Conservation (phyloP, 495 filamentous ascomycete genomes). For the Aspergillus haitiensis region DNA sequence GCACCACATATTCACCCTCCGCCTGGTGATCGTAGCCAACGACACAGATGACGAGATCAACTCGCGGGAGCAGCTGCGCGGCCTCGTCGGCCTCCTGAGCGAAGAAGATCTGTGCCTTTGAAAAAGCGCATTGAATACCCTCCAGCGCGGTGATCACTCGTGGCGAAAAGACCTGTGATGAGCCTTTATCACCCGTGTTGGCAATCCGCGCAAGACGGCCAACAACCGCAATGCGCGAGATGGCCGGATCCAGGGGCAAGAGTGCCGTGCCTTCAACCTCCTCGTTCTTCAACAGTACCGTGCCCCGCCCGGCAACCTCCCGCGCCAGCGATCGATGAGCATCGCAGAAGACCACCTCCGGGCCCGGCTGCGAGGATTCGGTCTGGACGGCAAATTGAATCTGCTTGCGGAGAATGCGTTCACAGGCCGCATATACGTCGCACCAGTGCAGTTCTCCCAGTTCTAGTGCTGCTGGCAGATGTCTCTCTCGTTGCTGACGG, state of each 20-base stretch:
- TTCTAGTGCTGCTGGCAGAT: constrained; percentile 9
- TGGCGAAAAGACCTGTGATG: constrained; percentile 22
- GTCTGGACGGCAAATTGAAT: not conserved
- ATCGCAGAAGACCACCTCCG: not conserved
- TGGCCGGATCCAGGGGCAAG: not conserved
- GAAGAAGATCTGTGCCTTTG: not conserved
- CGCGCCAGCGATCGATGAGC: not conserved
- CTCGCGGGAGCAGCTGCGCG: constrained; percentile 9
- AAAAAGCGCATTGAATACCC: constrained; percentile 17
- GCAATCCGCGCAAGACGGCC: constrained; percentile 20
- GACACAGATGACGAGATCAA: constrained; percentile 21
- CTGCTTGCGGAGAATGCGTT: not conserved
- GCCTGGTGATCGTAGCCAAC: constrained; percentile 22
- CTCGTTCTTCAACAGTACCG: constrained; percentile 3
- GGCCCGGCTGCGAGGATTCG: constrained; percentile 33
- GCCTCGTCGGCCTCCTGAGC: not conserved
- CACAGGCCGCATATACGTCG: not conserved
- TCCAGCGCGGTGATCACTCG: constrained; percentile 18
- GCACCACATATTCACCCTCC: constrained; percentile 26
- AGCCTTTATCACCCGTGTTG: constrained; percentile 28
- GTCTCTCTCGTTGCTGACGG: constrained; percentile 15
- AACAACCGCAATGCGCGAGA: constrained; percentile 20
- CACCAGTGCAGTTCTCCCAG: constrained; percentile 10
- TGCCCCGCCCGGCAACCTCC: not conserved
- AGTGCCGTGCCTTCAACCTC: not conserved